These are phyloP conservation scores for Hanseniaspora guilliermondii DNA, from an alignment of 805 yeast species.

Conservation along the genomic window DNA sequence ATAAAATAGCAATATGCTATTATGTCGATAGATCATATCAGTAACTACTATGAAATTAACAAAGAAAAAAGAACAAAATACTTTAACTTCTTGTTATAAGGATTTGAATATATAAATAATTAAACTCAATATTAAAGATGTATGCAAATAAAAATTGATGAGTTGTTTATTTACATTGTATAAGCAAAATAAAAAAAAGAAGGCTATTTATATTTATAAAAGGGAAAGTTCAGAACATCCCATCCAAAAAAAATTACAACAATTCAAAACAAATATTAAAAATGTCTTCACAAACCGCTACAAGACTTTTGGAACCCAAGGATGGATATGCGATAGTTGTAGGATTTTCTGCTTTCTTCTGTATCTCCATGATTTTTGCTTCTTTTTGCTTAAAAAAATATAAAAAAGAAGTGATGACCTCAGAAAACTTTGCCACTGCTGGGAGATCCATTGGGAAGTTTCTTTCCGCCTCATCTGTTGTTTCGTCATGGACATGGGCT, in stretches of 20 bases:
- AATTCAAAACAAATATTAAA: background rate
- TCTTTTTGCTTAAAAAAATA: slow-evolving; percentile 63
- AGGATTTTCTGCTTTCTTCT: slow-evolving; percentile 74
- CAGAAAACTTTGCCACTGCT: slow-evolving; percentile 89
- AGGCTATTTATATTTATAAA: background rate
- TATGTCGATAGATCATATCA: too few relatives aligned
- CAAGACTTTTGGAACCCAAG: slow-evolving; percentile 11
- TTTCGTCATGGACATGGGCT: slow-evolving; percentile 92
- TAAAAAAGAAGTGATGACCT: slow-evolving; percentile 74
- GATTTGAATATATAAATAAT: too few relatives aligned
- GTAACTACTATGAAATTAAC: too few relatives aligned
- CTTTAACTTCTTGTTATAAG: too few relatives aligned
- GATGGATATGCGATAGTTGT: slow-evolving; percentile 73
- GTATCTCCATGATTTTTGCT: slow-evolving; percentile 64
- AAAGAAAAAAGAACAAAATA: too few relatives aligned
- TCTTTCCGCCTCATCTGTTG: slow-evolving; percentile 78
- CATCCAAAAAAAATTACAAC: background rate
- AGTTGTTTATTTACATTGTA: too few relatives aligned
- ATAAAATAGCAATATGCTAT: background rate
- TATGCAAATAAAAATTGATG: too few relatives aligned
- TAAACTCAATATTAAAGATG: too few relatives aligned
- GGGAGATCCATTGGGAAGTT: slow-evolving; percentile 82
- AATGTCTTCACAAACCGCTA: slow-evolving; percentile 8
- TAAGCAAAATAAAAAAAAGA: too few relatives aligned
- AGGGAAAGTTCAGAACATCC: background rate